These are phyloP conservation scores for Rhynchospora breviuscula DNA, from an alignment of 176 grass and related monocot species.

Conservation along the genomic window DNA sequence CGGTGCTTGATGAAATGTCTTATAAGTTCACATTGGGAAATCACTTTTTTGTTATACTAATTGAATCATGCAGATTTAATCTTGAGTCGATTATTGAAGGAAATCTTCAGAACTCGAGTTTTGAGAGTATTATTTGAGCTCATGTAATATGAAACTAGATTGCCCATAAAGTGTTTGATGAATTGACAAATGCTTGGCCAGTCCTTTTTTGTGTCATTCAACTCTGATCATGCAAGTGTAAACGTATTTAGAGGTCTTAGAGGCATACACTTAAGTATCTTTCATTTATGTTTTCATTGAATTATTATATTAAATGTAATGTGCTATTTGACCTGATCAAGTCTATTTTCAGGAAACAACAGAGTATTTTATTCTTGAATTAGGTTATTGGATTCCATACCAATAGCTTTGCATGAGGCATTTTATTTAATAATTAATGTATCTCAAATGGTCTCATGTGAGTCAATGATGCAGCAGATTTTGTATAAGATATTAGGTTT, in stretches of 20 bases:
- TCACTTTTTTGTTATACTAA: neutral
- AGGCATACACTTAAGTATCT: neutral
- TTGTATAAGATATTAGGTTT: neutral
- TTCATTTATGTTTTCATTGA: neutral
- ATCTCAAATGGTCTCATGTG: neutral
- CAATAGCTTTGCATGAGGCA: neutral
- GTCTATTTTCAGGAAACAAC: neutral
- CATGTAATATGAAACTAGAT: conserved; percentile 1
- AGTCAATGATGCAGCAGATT: neutral
- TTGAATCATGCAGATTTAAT: neutral
- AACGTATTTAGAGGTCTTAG: neutral
- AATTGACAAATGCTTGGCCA: neutral
- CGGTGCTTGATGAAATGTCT: conserved; percentile 2
- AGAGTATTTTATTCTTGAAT: neutral
- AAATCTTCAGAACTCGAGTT: neutral
- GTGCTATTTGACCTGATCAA: neutral
- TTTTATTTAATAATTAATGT: neutral
- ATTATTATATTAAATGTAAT: neutral
- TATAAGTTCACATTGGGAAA: neutral
- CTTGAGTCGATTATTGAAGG: neutral
- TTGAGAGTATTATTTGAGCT: neutral
- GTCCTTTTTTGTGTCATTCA: neutral
- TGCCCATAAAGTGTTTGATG: conserved; percentile 24
- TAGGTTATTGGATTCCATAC: neutral
- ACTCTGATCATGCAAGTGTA: neutral